phyloP scores from a whole-genome alignment of 2,329 filamentous ascomycete species.

The Xylariaceae sp. region DNA sequence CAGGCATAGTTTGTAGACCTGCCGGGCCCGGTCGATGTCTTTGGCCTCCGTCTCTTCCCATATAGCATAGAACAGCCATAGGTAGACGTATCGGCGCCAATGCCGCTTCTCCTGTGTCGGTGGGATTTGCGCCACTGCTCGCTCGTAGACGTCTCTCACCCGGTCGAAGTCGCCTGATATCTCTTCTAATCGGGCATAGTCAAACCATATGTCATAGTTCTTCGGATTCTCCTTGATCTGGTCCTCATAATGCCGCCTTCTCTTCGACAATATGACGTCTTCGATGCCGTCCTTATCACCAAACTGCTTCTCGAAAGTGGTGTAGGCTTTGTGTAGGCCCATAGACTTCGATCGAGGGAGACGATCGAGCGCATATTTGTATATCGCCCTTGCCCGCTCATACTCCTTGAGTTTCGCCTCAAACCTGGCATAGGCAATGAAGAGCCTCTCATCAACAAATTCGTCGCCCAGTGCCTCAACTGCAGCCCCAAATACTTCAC shows the following conservation, averaged over 20 bases:
- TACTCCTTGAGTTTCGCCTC: conserved; percentile 95
- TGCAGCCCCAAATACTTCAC: conserved; percentile 87
- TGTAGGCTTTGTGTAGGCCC: conserved; percentile 88
- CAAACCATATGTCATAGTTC: conserved; percentile 97
- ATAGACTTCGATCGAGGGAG: conserved; percentile 85
- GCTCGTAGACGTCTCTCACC: conserved; percentile 90
- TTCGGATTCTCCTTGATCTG: conserved; percentile 91
- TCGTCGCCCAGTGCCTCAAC: conserved; percentile 91
- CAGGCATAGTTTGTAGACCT: conserved; percentile 89
- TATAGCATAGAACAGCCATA: conserved; percentile 96
- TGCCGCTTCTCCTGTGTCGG: conserved; percentile 96
- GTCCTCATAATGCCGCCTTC: conserved; percentile 91
- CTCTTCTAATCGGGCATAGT: conserved; percentile 90
- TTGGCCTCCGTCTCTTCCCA: conserved; percentile 90
- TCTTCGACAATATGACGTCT: conserved; percentile 92
- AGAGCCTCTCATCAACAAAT: conserved; percentile 93
- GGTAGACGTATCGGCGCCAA: conserved; percentile 95
- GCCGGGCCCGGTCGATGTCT: conserved; percentile 76
- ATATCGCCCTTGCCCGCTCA: conserved; percentile 90
- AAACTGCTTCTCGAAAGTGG: conserved; percentile 97
- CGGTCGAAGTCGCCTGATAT: conserved; percentile 78
- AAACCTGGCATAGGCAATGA: conserved; percentile 93
- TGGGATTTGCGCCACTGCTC: conserved; percentile 92
- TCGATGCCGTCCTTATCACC: conserved; percentile 92
- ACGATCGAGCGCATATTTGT: conserved; percentile 93